A percentile compares a stretch with the other conserved stretches of the same genome.
Conservation (phyloP, 805 yeast genomes). For the Maudiozyma pseudohumilis region DNA sequence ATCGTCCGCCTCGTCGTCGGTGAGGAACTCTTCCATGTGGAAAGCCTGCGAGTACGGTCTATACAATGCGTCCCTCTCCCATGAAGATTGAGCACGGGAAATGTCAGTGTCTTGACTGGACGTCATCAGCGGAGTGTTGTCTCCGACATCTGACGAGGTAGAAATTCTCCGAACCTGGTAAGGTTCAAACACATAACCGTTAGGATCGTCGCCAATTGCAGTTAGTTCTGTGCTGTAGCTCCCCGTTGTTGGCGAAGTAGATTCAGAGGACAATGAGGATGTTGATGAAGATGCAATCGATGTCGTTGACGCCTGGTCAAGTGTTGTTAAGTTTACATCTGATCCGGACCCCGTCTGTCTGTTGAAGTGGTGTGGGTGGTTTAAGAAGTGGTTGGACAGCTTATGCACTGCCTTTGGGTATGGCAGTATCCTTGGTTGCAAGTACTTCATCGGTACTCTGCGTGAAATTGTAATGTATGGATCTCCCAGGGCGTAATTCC, state of each 20-base stretch:
- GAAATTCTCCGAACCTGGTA: no score
- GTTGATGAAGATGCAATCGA: neutral
- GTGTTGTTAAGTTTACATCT: neutral
- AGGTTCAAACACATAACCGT: no score
- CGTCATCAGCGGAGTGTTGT: no score
- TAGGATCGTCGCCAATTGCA: neutral
- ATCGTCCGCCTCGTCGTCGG: no score
- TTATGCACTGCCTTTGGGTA: constrained; percentile 19
- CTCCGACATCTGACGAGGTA: no score
- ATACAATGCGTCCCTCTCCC: no score
- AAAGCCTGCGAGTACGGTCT: no score
- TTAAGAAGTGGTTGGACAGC: neutral
- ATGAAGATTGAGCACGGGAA: no score
- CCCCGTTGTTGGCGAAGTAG: neutral
- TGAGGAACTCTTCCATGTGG: no score
- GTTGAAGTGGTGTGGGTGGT: constrained; percentile 1
- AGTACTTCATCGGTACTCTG: constrained; percentile 20
- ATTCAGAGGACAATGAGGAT: neutral
- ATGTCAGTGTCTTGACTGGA: no score
- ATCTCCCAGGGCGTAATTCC: constrained; percentile 4
- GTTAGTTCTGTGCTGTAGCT: no score
- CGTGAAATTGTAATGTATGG: constrained; percentile 24
- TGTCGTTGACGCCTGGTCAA: no score
- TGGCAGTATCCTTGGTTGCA: constrained; percentile 26
- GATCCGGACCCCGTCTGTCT: neutral